phyloP scores from a whole-genome alignment of 805 yeast genomes.

The Suhomyces sp. region DNA sequence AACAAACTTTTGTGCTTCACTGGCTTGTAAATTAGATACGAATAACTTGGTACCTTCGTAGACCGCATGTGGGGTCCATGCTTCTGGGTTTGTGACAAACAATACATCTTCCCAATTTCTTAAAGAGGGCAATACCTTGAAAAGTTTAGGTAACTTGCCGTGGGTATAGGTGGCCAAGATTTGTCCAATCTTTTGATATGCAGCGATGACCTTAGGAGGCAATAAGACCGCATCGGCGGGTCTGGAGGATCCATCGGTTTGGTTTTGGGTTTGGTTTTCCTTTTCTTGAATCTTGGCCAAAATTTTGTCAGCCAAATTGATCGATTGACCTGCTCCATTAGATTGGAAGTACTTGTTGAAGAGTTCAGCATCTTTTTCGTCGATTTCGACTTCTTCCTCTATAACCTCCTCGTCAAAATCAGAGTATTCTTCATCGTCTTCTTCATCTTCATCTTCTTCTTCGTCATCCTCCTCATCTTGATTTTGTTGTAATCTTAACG shows the following conservation, averaged over 20 bases:
- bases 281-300: constrained; percentile 85
- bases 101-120: constrained; percentile 95
- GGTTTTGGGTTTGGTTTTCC: constrained; percentile 42
- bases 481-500: constrained; percentile 19
- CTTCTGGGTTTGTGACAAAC: constrained; percentile 87
- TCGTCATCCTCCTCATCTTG: constrained; percentile 25
- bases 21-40: constrained; percentile 84
- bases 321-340: constrained; percentile 42
- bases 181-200: constrained; percentile 88
- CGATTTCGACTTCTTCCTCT: constrained; percentile 64
- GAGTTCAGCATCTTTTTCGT: constrained; percentile 79
- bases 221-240: constrained; percentile 73
- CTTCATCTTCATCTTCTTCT: constrained; percentile 42
- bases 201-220: constrained; percentile 95
- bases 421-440: constrained; percentile 52
- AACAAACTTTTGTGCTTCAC: constrained; percentile 85
- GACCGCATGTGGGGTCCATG: constrained; percentile 93
- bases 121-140: constrained; percentile 90
- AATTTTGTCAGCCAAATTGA: constrained; percentile 87
- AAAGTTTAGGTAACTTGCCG: constrained; percentile 94
- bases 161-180: constrained; percentile 86
- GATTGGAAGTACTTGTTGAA: constrained; percentile 72
- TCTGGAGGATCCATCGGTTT: constrained; percentile 29
- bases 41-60: constrained; percentile 94
- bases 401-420: constrained; percentile 52